These are phyloP conservation scores for Epicoccum sorghinum DNA, from an alignment of 2,329 filamentous ascomycete species.

Conservation along the genomic window DNA sequence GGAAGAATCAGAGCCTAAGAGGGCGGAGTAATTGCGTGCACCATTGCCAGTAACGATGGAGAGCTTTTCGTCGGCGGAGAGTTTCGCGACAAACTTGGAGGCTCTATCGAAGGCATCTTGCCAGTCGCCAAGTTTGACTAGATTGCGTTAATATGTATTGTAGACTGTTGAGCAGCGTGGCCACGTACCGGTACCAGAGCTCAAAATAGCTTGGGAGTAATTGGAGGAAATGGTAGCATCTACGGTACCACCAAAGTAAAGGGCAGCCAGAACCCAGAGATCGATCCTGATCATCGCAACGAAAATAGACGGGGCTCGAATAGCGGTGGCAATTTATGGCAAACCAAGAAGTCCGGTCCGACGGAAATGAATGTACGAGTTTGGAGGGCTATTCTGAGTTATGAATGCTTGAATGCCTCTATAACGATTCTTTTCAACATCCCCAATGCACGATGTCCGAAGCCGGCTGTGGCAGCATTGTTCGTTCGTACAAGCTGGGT, in stretches of 20 bases:
- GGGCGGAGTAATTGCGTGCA: constrained; percentile 13
- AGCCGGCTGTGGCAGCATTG: not conserved
- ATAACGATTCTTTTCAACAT: not conserved
- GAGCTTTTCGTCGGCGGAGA: constrained; percentile 49
- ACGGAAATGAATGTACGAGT: not conserved
- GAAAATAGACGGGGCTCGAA: not conserved
- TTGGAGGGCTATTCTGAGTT: too few relatives aligned
- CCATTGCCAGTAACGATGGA: constrained; percentile 37
- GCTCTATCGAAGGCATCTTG: constrained; percentile 39
- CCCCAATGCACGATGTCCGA: not conserved
- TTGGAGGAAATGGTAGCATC: constrained; percentile 13
- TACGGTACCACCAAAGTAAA: constrained; percentile 10
- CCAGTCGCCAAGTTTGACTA: constrained; percentile 22
- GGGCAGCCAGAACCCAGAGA: constrained; percentile 13
- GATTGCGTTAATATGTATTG: not conserved
- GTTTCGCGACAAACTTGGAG: constrained; percentile 41
- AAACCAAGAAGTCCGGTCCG: not conserved
- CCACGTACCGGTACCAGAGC: constrained; percentile 11
- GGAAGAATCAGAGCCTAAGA: constrained; percentile 13
- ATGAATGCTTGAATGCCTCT: too few relatives aligned
- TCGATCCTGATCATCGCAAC: constrained; percentile 5
- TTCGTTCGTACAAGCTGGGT: constrained; percentile 10
- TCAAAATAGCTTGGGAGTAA: constrained; percentile 11
- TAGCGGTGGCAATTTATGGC: too few relatives aligned
- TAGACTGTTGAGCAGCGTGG: too few relatives aligned